Conservation (phyloP, 1,139 yeast species). For the Diutina mesorugosa region DNA sequence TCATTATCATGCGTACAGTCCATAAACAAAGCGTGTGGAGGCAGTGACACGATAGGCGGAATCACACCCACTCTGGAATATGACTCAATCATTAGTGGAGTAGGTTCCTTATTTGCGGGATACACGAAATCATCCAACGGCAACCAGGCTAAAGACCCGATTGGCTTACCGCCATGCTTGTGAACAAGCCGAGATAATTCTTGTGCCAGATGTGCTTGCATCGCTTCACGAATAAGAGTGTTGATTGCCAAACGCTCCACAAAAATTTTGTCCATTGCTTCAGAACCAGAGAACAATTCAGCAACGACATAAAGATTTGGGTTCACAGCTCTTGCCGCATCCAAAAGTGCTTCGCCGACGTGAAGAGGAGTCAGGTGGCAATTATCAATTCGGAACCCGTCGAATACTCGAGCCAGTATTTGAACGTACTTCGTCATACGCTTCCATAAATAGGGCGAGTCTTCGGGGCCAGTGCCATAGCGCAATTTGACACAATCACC, state of each 20-base stretch:
- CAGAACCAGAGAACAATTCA: slow-evolving; percentile 87
- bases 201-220: slow-evolving; percentile 87
- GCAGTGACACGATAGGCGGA: slow-evolving; percentile 51
- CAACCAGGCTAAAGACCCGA: slow-evolving; percentile 76
- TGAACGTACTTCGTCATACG: slow-evolving; percentile 74
- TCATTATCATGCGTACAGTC: slow-evolving; percentile 97
- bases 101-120: slow-evolving; percentile 38
- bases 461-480: slow-evolving; percentile 64
- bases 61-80: slow-evolving; percentile 18
- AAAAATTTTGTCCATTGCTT: slow-evolving; percentile 76
- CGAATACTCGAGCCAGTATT: slow-evolving; percentile 62
- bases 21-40: slow-evolving; percentile 91
- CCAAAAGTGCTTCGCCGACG: slow-evolving; percentile 82
- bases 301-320: slow-evolving; percentile 90
- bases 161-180: slow-evolving; percentile 89
- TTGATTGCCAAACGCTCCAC: slow-evolving; percentile 86
- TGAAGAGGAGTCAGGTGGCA: slow-evolving; percentile 94
- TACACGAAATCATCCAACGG: slow-evolving; percentile 64
- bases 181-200: slow-evolving; percentile 83
- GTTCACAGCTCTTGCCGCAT: slow-evolving; percentile 74
- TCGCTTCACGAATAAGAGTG: slow-evolving; percentile 85
- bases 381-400: slow-evolving; percentile 88
- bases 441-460: slow-evolving; percentile 83
- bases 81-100: slow-evolving; percentile 25
- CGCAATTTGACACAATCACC: slow-evolving; percentile 92